Percentiles rank a stretch among this genome's conserved stretches.
These are phyloP conservation scores for Pistacia atlantica DNA, from an alignment of 345 rosid species.

Conservation along the genomic window DNA sequence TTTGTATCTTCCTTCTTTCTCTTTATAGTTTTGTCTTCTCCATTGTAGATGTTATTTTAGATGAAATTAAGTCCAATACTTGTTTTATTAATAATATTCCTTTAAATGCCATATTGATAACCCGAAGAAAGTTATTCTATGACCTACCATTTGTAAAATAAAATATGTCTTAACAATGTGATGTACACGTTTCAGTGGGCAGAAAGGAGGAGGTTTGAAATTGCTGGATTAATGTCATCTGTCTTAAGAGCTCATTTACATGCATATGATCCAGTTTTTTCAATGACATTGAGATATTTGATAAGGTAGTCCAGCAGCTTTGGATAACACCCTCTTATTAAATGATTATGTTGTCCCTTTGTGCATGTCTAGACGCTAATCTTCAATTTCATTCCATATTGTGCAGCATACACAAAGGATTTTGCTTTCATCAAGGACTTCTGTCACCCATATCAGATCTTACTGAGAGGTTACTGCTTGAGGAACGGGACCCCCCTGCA, in stretches of 20 bases:
- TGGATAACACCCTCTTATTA: not conserved
- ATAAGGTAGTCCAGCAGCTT: slow-evolving; percentile 53
- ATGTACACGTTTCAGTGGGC: slow-evolving; percentile 71
- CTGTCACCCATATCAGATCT: slow-evolving; percentile 86
- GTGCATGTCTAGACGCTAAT: slow-evolving; percentile 4
- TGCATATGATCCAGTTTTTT: slow-evolving; percentile 82
- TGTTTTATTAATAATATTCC: not conserved
- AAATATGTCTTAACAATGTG: slow-evolving; percentile 20
- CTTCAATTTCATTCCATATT: slow-evolving; percentile 20
- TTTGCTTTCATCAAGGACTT: slow-evolving; percentile 78
- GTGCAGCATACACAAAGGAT: slow-evolving; percentile 84
- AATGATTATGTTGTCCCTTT: not conserved
- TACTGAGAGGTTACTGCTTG: slow-evolving; percentile 79
- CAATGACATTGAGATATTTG: slow-evolving; percentile 85
- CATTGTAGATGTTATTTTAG: not conserved
- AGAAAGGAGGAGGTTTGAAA: slow-evolving; percentile 80
- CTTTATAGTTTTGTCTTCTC: not conserved
- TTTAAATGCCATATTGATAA: not conserved
- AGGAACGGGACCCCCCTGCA: slow-evolving; percentile 87
- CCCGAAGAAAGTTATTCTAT: not conserved
- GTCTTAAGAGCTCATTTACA: slow-evolving; percentile 84
- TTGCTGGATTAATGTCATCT: slow-evolving; percentile 90
- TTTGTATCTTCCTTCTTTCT: not conserved
- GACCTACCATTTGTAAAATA: not conserved
- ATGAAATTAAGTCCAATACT: not conserved